phyloP scores from a whole-genome alignment of 2,329 filamentous ascomycete genomes.

The Nannizziopsis barbatae region DNA sequence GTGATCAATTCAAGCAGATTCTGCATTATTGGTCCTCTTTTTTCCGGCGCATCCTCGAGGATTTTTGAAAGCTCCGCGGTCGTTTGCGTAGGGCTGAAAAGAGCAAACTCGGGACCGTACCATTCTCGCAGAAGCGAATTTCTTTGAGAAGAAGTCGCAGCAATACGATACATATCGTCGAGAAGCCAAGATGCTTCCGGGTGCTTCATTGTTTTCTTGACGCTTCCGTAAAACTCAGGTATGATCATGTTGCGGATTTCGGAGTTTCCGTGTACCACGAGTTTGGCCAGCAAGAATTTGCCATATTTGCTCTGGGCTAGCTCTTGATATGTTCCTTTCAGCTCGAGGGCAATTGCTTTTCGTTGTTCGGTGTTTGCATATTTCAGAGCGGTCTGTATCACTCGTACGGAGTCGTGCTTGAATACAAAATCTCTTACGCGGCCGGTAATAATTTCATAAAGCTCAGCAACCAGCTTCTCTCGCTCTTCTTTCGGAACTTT shows the following conservation, averaged over 20 bases:
- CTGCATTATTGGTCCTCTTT: conserved; percentile 76
- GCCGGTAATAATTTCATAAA: conserved; percentile 84
- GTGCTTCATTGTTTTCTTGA: conserved; percentile 88
- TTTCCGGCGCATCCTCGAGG: conserved; percentile 66
- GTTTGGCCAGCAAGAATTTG: conserved; percentile 92
- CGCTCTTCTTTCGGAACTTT: conserved; percentile 85
- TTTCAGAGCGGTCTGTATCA: conserved; percentile 93
- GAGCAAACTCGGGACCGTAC: conserved; percentile 87
- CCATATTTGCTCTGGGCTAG: conserved; percentile 92
- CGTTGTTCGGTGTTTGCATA: conserved; percentile 79
- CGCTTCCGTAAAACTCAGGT: conserved; percentile 87
- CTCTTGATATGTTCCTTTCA: conserved; percentile 71
- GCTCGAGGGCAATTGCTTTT: conserved; percentile 73
- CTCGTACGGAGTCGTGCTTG: conserved; percentile 95
- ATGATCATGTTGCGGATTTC: conserved; percentile 83
- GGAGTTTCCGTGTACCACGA: conserved; percentile 81
- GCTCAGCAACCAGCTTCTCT: conserved; percentile 72
- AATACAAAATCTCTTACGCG: conserved; percentile 91
- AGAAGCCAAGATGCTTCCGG: conserved; percentile 95
- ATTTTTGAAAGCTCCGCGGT: conserved; percentile 63
- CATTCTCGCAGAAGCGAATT: conserved; percentile 78
- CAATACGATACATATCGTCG: conserved; percentile 86
- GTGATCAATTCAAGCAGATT: conserved; percentile 81
- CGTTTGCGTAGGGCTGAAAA: conserved; percentile 51
- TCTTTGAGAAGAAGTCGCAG: conserved; percentile 78